Evolutionary conservation across 768 basidiomycete genomes (phyloP).

Genomic region (Boletus patriciae): DNA sequence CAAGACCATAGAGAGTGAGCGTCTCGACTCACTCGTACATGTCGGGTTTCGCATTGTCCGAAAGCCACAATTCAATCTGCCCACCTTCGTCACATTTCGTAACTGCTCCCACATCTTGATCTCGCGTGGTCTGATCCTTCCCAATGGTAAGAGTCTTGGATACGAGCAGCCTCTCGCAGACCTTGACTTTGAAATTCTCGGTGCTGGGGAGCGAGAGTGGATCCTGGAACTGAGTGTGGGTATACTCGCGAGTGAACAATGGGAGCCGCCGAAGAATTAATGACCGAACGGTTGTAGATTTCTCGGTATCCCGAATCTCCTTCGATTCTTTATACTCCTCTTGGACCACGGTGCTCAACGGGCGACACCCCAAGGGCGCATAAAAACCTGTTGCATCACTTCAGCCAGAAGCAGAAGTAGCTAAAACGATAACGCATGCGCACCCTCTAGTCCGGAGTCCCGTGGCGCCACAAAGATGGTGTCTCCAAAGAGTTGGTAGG

Average conservation of each 20-base stretch:
- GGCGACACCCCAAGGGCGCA: conserved; percentile 60
- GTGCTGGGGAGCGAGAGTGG: too few relatives aligned
- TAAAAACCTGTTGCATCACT: conserved; percentile 57
- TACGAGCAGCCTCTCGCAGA: too few relatives aligned
- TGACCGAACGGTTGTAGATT: too few relatives aligned
- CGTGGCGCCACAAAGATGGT: conserved; percentile 73
- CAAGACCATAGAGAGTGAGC: not conserved
- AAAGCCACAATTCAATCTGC: conserved; percentile 69
- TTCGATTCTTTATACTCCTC: conserved; percentile 65
- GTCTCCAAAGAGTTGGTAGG: conserved; percentile 72
- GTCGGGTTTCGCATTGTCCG: conserved; percentile 66
- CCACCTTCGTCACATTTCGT: conserved; percentile 49
- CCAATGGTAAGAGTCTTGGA: too few relatives aligned
- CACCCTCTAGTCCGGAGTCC: conserved; percentile 81
- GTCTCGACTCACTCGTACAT: conserved; percentile 77
- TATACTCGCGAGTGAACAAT: too few relatives aligned
- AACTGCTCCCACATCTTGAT: conserved; percentile 67
- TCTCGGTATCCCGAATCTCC: too few relatives aligned
- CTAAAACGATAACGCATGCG: not conserved
- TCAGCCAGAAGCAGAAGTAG: not conserved
- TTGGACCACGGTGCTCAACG: conserved; percentile 37
- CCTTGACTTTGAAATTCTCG: too few relatives aligned
- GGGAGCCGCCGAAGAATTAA: too few relatives aligned
- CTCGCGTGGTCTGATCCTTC: conserved; percentile 44
- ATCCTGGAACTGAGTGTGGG: too few relatives aligned